These are phyloP conservation scores for Wallacemonas sp. DNA, from an alignment of 208 protist genomes.

Conservation along the genomic window DNA sequence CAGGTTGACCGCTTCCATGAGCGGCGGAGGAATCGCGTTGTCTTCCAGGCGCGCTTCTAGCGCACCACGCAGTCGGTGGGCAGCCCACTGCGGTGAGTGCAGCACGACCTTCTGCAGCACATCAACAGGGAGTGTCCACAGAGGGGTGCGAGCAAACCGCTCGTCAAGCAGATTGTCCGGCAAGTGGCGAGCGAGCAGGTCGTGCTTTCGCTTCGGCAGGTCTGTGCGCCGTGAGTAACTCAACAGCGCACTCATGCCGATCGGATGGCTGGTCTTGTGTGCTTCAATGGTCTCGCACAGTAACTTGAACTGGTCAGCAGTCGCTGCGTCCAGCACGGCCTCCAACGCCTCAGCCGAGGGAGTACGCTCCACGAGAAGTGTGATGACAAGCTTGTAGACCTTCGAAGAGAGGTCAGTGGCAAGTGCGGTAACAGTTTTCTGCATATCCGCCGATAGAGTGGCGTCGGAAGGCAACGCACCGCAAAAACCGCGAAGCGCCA, in stretches of 20 bases:
- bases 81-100: neutral
- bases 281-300: neutral
- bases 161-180: neutral
- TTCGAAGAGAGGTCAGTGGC: slow-evolving; percentile 10
- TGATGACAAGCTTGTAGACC: neutral
- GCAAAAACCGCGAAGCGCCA: slow-evolving; percentile 15
- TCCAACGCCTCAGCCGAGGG: neutral
- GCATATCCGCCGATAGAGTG: neutral
- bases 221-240: neutral
- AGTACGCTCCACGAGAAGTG: neutral
- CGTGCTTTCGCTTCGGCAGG: neutral
- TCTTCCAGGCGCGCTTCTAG: neutral
- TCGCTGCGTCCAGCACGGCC: neutral
- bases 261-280: neutral
- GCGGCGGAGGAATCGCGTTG: neutral
- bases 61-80: neutral
- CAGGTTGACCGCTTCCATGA: neutral
- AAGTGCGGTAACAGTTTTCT: neutral
- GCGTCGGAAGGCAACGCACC: neutral
- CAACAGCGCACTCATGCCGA: neutral
- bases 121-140: neutral
- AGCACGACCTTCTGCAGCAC: neutral
- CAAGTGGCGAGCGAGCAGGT: neutral
- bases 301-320: neutral
- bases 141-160: neutral